Evolutionary conservation across 257 asterid genomes (phyloP), one percentile per base, ranked within the genome.

Genomic region (Paulownia fortunei): DNA sequence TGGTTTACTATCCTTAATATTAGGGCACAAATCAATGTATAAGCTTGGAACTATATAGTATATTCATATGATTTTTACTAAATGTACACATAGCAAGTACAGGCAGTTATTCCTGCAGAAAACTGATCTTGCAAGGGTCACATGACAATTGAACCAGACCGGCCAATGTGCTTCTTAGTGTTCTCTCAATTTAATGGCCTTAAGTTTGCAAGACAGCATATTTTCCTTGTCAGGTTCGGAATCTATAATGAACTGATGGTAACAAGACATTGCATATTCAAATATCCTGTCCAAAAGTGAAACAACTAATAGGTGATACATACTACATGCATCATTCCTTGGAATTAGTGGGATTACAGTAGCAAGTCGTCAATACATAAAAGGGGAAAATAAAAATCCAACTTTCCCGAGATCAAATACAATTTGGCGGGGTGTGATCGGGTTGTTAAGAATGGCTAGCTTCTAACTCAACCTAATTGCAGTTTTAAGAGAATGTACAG

Each of bases 391-490:
- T 21, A 3, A 16, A 62, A 21, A 44, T 10, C n/a, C 21, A 60
- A 42, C 36, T 24, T 15, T 21, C 23, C 44, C 74, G 15, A 46
- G 16, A 59, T 52, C 32, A 59, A 24, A 70, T 23, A 55, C 69
- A 64, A 39, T 55, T 54, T 41, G 56, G 27, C 21, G 1, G 62
- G 27, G 46, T 52, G 15, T 27, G 19, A 59, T 49, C 27, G 47
- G 10, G 51, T 73, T 61, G 44, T 64, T 41, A 21, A 46, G 59
- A 42, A 21, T 13, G 46, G 15, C 18, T 12, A 47, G n/a, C 23
- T 58, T 37, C 74, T 41, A 51, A 11, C 67, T 63, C 71, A 52
- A 71, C 76, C 71, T 62, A 19, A 75, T 55, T 56, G 79, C 37
- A 58, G 11, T 64, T 60, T 47, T 8, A 19, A 49, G 41, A 26